Evolutionary conservation across 345 rosid species (phyloP).

Genomic region (Heritiera fomes): DNA sequence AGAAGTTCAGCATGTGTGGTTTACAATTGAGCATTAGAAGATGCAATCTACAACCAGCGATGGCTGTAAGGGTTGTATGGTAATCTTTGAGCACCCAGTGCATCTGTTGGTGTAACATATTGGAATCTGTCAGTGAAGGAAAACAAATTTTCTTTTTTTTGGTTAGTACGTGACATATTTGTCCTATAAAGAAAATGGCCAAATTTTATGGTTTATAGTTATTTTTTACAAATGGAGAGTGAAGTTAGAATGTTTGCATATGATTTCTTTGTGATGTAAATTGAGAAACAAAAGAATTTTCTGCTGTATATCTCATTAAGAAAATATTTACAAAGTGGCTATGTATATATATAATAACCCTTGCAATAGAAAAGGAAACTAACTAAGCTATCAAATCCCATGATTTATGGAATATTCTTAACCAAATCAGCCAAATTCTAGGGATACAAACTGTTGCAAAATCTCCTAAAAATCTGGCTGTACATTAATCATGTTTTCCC

Average conservation of each 20-base stretch:
- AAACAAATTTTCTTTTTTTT: neutral
- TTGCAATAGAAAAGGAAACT: no score
- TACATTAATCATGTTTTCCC: no score
- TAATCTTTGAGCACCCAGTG: neutral
- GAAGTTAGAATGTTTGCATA: neutral
- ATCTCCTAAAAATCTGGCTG: no score
- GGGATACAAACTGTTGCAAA: no score
- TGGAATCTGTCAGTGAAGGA: neutral
- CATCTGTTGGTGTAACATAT: neutral
- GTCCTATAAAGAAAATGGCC: neutral
- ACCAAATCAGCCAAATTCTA: no score
- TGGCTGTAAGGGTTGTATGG: neutral
- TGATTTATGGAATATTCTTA: no score
- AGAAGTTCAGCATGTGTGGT: neutral
- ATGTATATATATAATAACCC: no score
- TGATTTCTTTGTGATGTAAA: neutral
- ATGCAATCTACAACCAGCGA: neutral
- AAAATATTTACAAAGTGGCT: no score
- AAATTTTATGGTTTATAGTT: neutral
- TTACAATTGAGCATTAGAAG: neutral
- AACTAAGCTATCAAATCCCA: no score
- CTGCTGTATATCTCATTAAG: no score
- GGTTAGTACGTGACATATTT: neutral
- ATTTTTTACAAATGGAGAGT: neutral
- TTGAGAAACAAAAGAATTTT: no score